These are phyloP conservation scores for Limonomyces culmigenus DNA, from an alignment of 1,284 basidiomycete genomes.

Conservation along the genomic window DNA sequence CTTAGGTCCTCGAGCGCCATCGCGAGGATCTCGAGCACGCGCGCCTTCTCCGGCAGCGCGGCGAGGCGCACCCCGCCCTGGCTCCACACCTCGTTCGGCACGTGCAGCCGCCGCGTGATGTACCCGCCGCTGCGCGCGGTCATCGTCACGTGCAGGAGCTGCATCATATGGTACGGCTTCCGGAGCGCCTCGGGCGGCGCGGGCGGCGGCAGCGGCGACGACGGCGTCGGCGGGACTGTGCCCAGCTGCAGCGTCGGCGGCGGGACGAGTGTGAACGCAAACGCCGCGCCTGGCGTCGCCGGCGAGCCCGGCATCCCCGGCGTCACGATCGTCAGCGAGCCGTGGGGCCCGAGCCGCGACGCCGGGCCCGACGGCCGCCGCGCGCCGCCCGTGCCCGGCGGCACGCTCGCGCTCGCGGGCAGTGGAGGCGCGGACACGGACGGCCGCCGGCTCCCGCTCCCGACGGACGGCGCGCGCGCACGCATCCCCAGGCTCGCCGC, in stretches of 20 bases:
- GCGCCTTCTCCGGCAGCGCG: conserved; percentile 72
- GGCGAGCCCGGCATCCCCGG: conserved; percentile 18
- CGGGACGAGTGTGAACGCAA: conserved; percentile 23
- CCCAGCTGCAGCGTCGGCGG: conserved; percentile 32
- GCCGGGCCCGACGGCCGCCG: conserved; percentile 48
- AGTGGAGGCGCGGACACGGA: conserved; percentile 17
- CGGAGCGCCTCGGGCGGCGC: conserved; percentile 60
- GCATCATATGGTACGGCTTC: conserved; percentile 86
- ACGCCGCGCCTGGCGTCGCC: conserved; percentile 11
- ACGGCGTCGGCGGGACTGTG: conserved; percentile 52
- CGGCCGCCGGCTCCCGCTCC: conserved; percentile 51
- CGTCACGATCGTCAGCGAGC: conserved; percentile 35
- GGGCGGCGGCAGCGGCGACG: conserved; percentile 52
- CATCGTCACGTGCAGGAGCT: conserved; percentile 66
- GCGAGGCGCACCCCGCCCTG: conserved; percentile 72
- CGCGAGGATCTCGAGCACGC: conserved; percentile 65
- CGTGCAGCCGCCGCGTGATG: conserved; percentile 73
- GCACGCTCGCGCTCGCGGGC: conserved; percentile 3
- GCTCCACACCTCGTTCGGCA: conserved; percentile 83
- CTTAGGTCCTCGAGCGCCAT: conserved; percentile 65
- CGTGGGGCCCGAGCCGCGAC: conserved; percentile 26
- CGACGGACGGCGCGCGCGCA: conserved; percentile 44
- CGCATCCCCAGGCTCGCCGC: conserved; percentile 13
- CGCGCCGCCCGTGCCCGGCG: conserved; percentile 13
- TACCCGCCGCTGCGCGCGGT: conserved; percentile 73